phyloP scores from a whole-genome alignment of 2,329 filamentous ascomycete species.

The Diaporthe velutina region DNA sequence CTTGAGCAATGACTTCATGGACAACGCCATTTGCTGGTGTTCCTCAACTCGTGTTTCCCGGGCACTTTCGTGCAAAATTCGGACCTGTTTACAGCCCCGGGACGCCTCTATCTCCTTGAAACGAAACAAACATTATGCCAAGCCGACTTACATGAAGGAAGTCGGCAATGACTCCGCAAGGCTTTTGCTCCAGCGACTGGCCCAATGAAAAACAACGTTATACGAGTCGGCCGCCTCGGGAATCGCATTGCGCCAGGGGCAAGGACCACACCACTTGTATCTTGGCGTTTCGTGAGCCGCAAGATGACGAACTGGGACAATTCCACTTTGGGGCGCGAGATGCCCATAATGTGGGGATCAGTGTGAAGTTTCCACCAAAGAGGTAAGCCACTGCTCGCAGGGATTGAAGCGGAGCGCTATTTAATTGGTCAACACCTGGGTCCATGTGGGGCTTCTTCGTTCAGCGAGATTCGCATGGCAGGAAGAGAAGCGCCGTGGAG shows the following conservation, averaged over 20 bases:
- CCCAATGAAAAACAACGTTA: not conserved
- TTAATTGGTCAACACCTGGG: not conserved
- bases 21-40: not conserved
- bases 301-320: constrained; percentile 19
- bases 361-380: not conserved
- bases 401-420: not conserved
- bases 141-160: constrained; percentile 10
- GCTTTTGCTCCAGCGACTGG: not conserved
- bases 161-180: not conserved
- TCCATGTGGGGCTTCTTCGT: not conserved
- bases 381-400: not conserved
- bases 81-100: not conserved
- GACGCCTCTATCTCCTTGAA: not conserved
- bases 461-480: constrained; percentile 8
- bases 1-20: not conserved
- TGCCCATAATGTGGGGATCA: not conserved
- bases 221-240: not conserved
- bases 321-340: not conserved
- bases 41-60: not conserved
- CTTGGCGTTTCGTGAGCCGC: constrained; percentile 28
- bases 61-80: not conserved
- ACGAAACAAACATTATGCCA: constrained; percentile 19
- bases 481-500: not conserved
- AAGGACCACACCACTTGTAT: constrained; percentile 8
- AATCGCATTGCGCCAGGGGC: not conserved